These are phyloP conservation scores for Aspergillus panamensis DNA, from an alignment of 495 filamentous ascomycete species.

Conservation along the genomic window DNA sequence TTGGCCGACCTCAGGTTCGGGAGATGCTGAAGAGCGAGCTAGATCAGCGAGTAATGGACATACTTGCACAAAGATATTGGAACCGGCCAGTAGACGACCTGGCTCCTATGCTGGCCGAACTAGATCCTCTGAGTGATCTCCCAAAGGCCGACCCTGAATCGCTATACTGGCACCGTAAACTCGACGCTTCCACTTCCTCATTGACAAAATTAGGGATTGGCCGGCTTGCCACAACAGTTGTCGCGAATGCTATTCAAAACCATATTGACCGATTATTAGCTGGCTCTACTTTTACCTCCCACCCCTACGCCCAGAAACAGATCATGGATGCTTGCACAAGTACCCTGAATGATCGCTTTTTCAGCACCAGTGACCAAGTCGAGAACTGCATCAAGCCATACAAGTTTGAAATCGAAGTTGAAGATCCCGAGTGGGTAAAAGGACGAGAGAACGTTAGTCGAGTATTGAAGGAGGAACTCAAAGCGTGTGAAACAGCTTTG, in stretches of 20 bases:
- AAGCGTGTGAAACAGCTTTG: slow-evolving; percentile 73
- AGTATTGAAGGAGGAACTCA: slow-evolving; percentile 78
- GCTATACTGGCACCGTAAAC: slow-evolving; percentile 88
- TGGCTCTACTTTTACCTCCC: slow-evolving; percentile 76
- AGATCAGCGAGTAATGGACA: slow-evolving; percentile 90
- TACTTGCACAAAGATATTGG: slow-evolving; percentile 95
- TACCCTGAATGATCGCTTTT: slow-evolving; percentile 91
- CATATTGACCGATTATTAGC: slow-evolving; percentile 76
- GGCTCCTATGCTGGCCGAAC: slow-evolving; percentile 55
- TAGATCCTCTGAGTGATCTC: slow-evolving; percentile 70
- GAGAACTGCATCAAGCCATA: slow-evolving; percentile 99
- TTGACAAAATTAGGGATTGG: slow-evolving; percentile 93
- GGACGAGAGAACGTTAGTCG: slow-evolving; percentile 74
- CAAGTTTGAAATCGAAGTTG: slow-evolving; percentile 94
- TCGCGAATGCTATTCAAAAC: slow-evolving; percentile 80
- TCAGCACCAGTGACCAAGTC: slow-evolving; percentile 96
- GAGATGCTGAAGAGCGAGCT: slow-evolving; percentile 88
- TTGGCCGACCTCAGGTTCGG: slow-evolving; percentile 84
- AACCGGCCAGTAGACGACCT: slow-evolving; percentile 90
- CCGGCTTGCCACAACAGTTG: slow-evolving; percentile 83
- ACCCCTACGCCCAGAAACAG: slow-evolving; percentile 86
- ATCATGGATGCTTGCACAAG: slow-evolving; percentile 83
- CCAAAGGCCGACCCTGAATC: slow-evolving; percentile 80
- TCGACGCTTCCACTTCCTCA: slow-evolving; percentile 85
- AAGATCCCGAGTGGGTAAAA: slow-evolving; percentile 80